Evolutionary conservation across 495 filamentous ascomycete genomes (phyloP).

Genomic region (Annulohypoxylon nitens): DNA sequence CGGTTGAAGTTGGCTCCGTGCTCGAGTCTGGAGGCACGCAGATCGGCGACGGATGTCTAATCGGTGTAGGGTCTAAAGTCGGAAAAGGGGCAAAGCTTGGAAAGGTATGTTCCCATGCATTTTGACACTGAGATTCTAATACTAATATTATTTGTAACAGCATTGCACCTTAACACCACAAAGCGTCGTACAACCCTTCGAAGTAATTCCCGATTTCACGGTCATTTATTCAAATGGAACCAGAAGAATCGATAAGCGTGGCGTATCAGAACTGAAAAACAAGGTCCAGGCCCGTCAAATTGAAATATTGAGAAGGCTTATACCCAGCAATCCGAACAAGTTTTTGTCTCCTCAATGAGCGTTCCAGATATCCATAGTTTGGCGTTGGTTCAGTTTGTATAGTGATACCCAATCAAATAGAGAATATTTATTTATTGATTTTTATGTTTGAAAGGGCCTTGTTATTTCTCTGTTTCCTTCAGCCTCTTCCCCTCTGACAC

Average conservation of each 20-base stretch:
- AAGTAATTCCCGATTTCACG: slow-evolving; percentile 72
- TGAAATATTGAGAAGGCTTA: slow-evolving; percentile 71
- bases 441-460: background rate
- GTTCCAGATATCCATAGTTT: slow-evolving; percentile 17
- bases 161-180: slow-evolving; percentile 66
- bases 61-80: slow-evolving; percentile 72
- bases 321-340: slow-evolving; percentile 72
- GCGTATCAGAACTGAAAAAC: slow-evolving; percentile 65
- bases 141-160: slow-evolving; percentile 56
- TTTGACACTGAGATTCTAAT: slow-evolving; percentile 2
- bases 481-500: background rate
- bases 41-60: slow-evolving; percentile 71
- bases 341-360: slow-evolving; percentile 57
- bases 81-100: slow-evolving; percentile 74
- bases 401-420: slow-evolving; percentile 37
- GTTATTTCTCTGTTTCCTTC: slow-evolving; percentile 29
- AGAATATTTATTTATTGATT: background rate
- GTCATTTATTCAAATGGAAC: slow-evolving; percentile 73
- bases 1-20: slow-evolving; percentile 70
- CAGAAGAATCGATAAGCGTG: slow-evolving; percentile 68
- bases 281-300: slow-evolving; percentile 71
- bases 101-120: slow-evolving; percentile 61
- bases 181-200: slow-evolving; percentile 64
- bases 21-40: slow-evolving; percentile 70
- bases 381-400: slow-evolving; percentile 15